Conservation (phyloP, 345 rosid species). For the Sonneratia alba region DNA sequence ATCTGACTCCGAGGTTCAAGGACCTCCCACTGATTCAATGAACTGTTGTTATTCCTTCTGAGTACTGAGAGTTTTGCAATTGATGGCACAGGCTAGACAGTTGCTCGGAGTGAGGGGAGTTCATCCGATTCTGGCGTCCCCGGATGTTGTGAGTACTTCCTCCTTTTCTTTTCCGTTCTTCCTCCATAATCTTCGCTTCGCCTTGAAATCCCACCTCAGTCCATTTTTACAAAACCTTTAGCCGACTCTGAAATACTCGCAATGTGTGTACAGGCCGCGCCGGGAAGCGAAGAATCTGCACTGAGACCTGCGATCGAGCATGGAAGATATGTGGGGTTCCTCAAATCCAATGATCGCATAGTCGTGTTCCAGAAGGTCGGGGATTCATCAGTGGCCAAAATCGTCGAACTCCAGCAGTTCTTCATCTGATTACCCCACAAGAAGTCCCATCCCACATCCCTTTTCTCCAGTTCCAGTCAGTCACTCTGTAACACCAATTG, state of each 20-base stretch:
- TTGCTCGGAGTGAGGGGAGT: constrained; percentile 22
- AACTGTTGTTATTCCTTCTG: background rate
- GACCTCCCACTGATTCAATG: background rate
- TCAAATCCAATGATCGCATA: constrained; percentile 11
- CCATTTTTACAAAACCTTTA: background rate
- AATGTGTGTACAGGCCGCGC: background rate
- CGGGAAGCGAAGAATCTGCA: constrained; percentile 12
- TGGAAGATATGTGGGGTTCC: constrained; percentile 12
- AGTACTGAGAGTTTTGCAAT: background rate
- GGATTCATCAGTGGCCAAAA: constrained; percentile 17
- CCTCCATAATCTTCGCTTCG: background rate
- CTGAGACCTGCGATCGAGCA: constrained; percentile 16
- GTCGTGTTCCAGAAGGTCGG: constrained; percentile 20
- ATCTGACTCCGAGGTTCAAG: background rate
- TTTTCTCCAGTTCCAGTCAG: background rate
- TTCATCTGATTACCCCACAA: background rate
- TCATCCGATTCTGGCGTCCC: constrained; percentile 16
- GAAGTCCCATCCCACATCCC: background rate
- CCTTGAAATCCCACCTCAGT: background rate
- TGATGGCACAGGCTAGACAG: constrained; percentile 15
- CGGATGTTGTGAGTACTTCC: constrained; percentile 11
- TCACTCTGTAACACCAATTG: background rate
- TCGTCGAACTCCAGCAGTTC: constrained; percentile 10
- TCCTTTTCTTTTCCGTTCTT: background rate
- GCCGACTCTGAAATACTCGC: background rate